Base-by-base conservation (phyloP, 805 yeast species). In the Metschnikowia drakensbergensis region DNA sequence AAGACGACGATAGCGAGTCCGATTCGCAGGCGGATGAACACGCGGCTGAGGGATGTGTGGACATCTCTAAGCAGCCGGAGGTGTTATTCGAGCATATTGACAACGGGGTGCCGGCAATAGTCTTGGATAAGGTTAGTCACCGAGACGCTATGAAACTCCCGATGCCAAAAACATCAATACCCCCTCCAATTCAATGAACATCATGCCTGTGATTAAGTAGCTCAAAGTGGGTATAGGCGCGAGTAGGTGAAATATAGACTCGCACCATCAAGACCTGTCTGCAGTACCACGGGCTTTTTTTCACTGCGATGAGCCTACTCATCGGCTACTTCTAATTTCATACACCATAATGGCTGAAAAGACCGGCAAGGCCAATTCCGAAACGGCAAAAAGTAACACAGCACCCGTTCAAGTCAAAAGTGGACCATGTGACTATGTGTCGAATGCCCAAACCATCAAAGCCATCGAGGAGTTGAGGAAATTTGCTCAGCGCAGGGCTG, bases 391-490 rank as follows among this genome's bases (percentile, higher is more conserved):
- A 25, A 30, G 29, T n/a, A 13, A 25, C 6, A 22, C 7, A 4
- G 39, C 11, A 11, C 26, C 30, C 50, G 6, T 31, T 37, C 31
- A 46, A 52, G 39, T 51, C 42, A 23, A 39, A 44, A 30, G 27
- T 35, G 42, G 50, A 35, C 44, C 46, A 23, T 46, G 17, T n/a
- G 58, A 52, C 25, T 51, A 54, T 29, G 57, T 57, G 5, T 35
- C 57, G n/a, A 46, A 52, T 26, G 22, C 36, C 4, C 58, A 55
- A 40, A 54, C 52, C 17, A 35, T 43, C 10, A 79, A 79, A 53
- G 91, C 92, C 9, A 65, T 86, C 40, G 59, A 68, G 13, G 95
- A 89, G 56, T 76, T 94, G 61, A 69, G 72, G 48, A 84, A 85
- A 62, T 89, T 76, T 66, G 64, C 78, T 45, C 63, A 72, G 28